phyloP scores from a whole-genome alignment of 2,329 filamentous ascomycete genomes.

The Alternaria burnsii region DNA sequence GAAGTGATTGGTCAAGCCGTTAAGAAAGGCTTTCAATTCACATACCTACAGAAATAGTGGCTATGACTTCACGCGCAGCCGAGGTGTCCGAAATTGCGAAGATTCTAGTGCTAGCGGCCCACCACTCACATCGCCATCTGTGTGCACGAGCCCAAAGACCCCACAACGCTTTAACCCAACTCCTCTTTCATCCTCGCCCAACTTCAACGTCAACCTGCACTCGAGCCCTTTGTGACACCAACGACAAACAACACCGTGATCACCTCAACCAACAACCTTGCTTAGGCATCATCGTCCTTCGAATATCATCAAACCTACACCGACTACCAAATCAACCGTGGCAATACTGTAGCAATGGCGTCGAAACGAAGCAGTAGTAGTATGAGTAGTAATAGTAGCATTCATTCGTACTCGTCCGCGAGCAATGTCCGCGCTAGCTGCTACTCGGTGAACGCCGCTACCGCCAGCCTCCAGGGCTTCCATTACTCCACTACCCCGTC shows the following conservation, averaged over 20 bases:
- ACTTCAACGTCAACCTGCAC: slow-evolving; percentile 17
- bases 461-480: slow-evolving; percentile 65
- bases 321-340: slow-evolving; percentile 50
- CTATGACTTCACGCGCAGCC: not conserved
- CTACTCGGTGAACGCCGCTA: slow-evolving; percentile 77
- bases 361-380: slow-evolving; percentile 72
- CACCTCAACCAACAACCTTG: not conserved
- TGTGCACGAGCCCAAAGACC: slow-evolving; percentile 17
- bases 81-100: slow-evolving; percentile 19
- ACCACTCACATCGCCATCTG: slow-evolving; percentile 7
- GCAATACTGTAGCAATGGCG: slow-evolving; percentile 68
- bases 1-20: not conserved
- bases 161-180: slow-evolving; percentile 20
- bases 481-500: slow-evolving; percentile 80
- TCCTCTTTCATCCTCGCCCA: slow-evolving; percentile 28
- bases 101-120: slow-evolving; percentile 14
- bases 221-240: slow-evolving; percentile 14
- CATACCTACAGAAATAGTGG: not conserved
- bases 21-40: not conserved
- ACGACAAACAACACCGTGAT: slow-evolving; percentile 6
- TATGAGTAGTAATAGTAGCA: slow-evolving; percentile 70
- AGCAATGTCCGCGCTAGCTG: slow-evolving; percentile 88
- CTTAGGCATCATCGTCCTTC: not conserved
- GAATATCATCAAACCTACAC: not conserved
- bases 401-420: slow-evolving; percentile 66